A percentile compares a stretch with the other conserved stretches of the same genome.
These are phyloP conservation scores for Microstegium vimineum DNA, from an alignment of 176 grass and related monocot species.

Conservation along the genomic window DNA sequence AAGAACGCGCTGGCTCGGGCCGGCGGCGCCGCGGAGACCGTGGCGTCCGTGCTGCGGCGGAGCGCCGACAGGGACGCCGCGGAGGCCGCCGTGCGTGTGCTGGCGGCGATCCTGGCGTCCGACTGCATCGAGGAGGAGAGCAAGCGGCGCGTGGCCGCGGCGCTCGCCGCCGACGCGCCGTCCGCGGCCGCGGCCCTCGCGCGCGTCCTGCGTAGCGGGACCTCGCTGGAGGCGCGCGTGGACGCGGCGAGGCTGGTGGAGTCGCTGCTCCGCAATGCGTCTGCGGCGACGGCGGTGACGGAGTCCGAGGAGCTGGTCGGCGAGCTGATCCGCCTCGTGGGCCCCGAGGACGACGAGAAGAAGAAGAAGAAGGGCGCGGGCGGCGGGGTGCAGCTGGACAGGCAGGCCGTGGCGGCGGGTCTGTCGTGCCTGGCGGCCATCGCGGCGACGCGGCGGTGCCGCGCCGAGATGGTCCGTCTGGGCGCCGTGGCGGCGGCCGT, in stretches of 20 bases:
- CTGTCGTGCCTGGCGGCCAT: slow-evolving; percentile 44
- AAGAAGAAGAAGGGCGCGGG: background rate
- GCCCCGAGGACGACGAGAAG: slow-evolving; percentile 37
- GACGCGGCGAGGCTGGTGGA: slow-evolving; percentile 56
- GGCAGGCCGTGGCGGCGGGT: slow-evolving; percentile 34
- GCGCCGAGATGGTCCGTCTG: slow-evolving; percentile 36
- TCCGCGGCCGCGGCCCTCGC: slow-evolving; percentile 31
- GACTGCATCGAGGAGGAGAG: slow-evolving; percentile 55
- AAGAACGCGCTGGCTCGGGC: slow-evolving; percentile 55
- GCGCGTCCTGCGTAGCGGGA: slow-evolving; percentile 34
- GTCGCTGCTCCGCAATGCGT: slow-evolving; percentile 36
- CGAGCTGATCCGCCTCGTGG: slow-evolving; percentile 53
- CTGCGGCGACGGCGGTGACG: slow-evolving; percentile 15
- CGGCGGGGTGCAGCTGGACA: slow-evolving; percentile 24
- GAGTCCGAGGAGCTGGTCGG: slow-evolving; percentile 27
- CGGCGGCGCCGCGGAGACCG: slow-evolving; percentile 24
- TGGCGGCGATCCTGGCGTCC: slow-evolving; percentile 41
- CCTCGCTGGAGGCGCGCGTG: slow-evolving; percentile 27
- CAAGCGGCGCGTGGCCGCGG: slow-evolving; percentile 28
- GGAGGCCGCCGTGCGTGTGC: slow-evolving; percentile 48
- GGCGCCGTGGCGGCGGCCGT: slow-evolving; percentile 39
- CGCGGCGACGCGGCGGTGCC: slow-evolving; percentile 21
- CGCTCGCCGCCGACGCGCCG: slow-evolving; percentile 27
- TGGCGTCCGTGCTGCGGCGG: slow-evolving; percentile 38
- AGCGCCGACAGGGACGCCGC: background rate